Evolutionary conservation across 306 rosid species (phyloP).

Genomic region (Castanopsis chinensis): DNA sequence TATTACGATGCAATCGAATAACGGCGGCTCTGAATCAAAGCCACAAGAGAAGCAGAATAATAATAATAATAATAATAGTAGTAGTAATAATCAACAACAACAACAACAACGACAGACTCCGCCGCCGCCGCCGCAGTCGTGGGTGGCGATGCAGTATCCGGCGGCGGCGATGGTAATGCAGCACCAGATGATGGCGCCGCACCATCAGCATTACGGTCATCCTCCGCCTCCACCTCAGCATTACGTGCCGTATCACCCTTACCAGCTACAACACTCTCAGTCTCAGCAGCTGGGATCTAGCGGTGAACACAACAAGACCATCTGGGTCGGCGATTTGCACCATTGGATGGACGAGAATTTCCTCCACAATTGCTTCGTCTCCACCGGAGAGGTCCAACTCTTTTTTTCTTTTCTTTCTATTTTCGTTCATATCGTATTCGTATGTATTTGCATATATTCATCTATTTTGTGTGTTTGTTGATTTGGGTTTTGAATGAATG

Average conservation of each 20-base stretch:
- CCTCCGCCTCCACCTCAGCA: conserved; percentile 50
- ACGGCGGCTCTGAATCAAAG: conserved; percentile 69
- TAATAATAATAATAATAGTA: neutral
- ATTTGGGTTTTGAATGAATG: neutral
- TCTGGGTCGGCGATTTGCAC: conserved; percentile 94
- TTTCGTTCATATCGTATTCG: neutral
- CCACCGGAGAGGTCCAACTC: conserved; percentile 49
- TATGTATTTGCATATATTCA: too few species aligned
- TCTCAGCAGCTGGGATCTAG: conserved; percentile 59
- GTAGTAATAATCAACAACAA: too few species aligned
- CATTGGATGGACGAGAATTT: conserved; percentile 95
- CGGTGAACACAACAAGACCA: conserved; percentile 66
- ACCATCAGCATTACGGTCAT: conserved; percentile 60
- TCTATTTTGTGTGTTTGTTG: too few species aligned
- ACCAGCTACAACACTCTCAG: conserved; percentile 46
- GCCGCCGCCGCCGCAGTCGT: conserved; percentile 45
- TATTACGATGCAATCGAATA: conserved; percentile 57
- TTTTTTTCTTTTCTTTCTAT: neutral
- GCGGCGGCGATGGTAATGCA: conserved; percentile 93
- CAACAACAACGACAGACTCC: conserved; percentile 28
- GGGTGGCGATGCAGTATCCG: conserved; percentile 88
- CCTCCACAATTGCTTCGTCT: conserved; percentile 82
- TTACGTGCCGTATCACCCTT: conserved; percentile 75
- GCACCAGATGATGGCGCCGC: conserved; percentile 78
- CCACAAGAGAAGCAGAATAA: conserved; percentile 38